Percentiles rank a stretch among this genome's conserved stretches.
These are phyloP conservation scores for Epichloe sibirici DNA, from an alignment of 2,329 filamentous ascomycete genomes.

Conservation along the genomic window DNA sequence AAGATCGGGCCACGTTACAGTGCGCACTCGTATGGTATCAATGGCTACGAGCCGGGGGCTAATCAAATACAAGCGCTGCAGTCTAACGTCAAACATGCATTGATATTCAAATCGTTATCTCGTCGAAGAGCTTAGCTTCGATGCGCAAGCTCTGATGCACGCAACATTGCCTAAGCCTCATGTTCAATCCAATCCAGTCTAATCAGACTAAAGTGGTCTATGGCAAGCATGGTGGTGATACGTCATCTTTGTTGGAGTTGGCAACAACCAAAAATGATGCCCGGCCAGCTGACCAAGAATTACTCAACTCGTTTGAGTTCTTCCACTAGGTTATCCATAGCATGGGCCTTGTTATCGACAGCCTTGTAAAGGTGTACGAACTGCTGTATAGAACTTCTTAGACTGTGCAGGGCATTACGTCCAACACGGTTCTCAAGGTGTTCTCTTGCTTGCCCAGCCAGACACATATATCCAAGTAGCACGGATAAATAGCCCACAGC, in stretches of 20 bases:
- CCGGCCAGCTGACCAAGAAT: background rate
- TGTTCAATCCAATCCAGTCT: background rate
- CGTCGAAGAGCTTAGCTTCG: background rate
- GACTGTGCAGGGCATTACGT: constrained; percentile 29
- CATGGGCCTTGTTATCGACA: constrained; percentile 32
- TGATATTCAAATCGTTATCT: background rate
- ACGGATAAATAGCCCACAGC: constrained; percentile 79
- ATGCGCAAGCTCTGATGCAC: background rate
- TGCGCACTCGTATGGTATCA: background rate
- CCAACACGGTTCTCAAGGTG: constrained; percentile 30
- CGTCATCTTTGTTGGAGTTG: too few relatives aligned
- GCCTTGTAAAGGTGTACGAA: constrained; percentile 40
- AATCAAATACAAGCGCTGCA: background rate
- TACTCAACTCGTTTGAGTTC: constrained; percentile 17
- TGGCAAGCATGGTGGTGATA: too few relatives aligned
- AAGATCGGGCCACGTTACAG: background rate
- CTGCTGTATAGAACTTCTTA: constrained; percentile 41
- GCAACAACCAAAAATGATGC: too few relatives aligned
- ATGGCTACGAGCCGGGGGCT: background rate
- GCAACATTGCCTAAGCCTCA: background rate
- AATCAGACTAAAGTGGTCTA: background rate
- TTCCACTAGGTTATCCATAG: constrained; percentile 25
- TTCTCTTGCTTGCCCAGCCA: constrained; percentile 34
- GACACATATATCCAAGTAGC: constrained; percentile 67
- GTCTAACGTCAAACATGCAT: background rate